These are phyloP conservation scores for Clonostachys byssicola DNA, from an alignment of 2,329 filamentous ascomycete genomes.

Conservation along the genomic window DNA sequence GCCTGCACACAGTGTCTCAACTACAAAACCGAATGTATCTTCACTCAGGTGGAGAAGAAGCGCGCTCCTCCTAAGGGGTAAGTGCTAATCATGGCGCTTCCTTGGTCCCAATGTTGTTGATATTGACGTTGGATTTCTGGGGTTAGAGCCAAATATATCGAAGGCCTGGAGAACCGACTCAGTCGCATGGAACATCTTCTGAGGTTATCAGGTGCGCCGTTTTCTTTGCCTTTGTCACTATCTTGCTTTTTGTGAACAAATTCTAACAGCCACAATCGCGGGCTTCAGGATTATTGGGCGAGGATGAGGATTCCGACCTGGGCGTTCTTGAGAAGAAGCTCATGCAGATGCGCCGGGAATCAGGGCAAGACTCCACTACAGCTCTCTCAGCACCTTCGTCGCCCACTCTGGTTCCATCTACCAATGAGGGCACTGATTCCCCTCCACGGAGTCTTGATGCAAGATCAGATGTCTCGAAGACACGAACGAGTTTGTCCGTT, in stretches of 20 bases:
- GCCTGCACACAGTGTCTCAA: constrained; percentile 95
- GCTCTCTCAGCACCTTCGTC: constrained; percentile 45
- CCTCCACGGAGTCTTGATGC: constrained; percentile 51
- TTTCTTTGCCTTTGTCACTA: too few relatives aligned
- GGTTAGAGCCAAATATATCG: constrained; percentile 88
- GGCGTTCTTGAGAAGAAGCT: constrained; percentile 80
- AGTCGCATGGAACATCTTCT: constrained; percentile 94
- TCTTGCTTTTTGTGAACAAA: too few relatives aligned
- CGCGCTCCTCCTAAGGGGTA: constrained; percentile 95
- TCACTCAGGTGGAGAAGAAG: constrained; percentile 99
- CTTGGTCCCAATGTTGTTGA: constrained; percentile 2
- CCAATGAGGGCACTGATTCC: constrained; percentile 33
- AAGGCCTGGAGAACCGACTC: constrained; percentile 89
- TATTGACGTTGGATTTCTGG: constrained; percentile 10
- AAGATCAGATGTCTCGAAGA: constrained; percentile 38
- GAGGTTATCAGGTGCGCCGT: constrained; percentile 64
- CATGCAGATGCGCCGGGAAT: constrained; percentile 49
- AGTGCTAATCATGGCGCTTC: constrained; percentile 12
- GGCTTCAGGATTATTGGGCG: constrained; percentile 64
- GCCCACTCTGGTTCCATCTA: constrained; percentile 40
- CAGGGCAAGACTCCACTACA: constrained; percentile 44
- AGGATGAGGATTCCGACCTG: constrained; percentile 84
- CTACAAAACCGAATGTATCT: constrained; percentile 96
- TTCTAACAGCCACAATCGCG: too few relatives aligned
- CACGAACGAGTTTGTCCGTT: too few relatives aligned